phyloP scores from a whole-genome alignment of 1,139 yeast genomes.

The Waltiozyma sp. region DNA sequence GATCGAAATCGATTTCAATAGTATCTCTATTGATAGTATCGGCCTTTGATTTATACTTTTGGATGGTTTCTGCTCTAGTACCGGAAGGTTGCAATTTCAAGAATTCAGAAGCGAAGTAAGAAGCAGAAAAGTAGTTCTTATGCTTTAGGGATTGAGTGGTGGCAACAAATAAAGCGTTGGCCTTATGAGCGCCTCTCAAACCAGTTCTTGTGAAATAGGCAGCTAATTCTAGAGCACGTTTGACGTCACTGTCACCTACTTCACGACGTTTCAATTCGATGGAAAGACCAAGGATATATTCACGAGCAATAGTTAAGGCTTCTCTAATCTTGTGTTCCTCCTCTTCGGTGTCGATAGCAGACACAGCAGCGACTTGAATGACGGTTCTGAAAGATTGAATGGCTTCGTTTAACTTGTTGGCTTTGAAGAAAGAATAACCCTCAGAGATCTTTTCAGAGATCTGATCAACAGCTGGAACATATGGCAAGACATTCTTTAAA shows the following conservation, averaged over 20 bases:
- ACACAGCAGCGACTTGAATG: constrained; percentile 62
- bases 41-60: constrained; percentile 67
- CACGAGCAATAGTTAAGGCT: constrained; percentile 66
- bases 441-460: constrained; percentile 54
- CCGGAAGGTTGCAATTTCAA: constrained; percentile 59
- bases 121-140: constrained; percentile 81
- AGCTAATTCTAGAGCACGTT: constrained; percentile 87
- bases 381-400: constrained; percentile 69
- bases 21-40: constrained; percentile 79
- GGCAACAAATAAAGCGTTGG: constrained; percentile 88
- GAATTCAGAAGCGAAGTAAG: constrained; percentile 81
- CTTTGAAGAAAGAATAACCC: constrained; percentile 76
- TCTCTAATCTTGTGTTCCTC: constrained; percentile 71
- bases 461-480: constrained; percentile 63
- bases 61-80: constrained; percentile 82
- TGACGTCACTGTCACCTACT: constrained; percentile 55
- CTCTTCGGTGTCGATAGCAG: constrained; percentile 61
- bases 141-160: constrained; percentile 85
- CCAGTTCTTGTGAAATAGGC: constrained; percentile 87
- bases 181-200: constrained; percentile 72
- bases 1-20: constrained; percentile 84
- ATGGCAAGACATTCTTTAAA: constrained; percentile 45
- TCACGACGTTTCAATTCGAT: constrained; percentile 84
- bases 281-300: constrained; percentile 83
- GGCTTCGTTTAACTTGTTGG: constrained; percentile 75